phyloP scores from a whole-genome alignment of 108 stramenopile species.

The Mediolabrus comicus region DNA sequence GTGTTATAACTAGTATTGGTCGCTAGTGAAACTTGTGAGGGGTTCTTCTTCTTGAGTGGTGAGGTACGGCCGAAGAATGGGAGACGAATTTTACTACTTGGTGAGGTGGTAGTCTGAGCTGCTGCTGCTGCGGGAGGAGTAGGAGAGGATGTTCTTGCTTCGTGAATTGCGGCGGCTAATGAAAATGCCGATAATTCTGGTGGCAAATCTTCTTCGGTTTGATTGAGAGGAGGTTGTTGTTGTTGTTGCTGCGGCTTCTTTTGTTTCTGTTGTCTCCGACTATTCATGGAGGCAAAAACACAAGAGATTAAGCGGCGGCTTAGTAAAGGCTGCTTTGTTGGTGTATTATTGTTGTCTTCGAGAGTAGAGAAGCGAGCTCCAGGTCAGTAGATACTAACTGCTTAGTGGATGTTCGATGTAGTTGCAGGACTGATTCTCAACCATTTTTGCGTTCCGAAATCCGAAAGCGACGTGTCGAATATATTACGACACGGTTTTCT shows the following conservation, averaged over 20 bases:
- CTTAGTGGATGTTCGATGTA: no score
- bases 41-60: constrained; percentile 13
- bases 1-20: constrained; percentile 35
- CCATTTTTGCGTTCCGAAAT: no score
- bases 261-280: constrained; percentile 5
- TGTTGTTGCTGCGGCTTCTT: constrained; percentile 1
- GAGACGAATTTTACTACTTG: constrained; percentile 9
- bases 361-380: neutral
- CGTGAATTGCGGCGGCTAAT: constrained; percentile 28
- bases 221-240: neutral
- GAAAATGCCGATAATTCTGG: constrained; percentile 31
- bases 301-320: neutral
- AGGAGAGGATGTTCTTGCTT: constrained; percentile 9
- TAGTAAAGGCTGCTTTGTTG: neutral
- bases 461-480: no score
- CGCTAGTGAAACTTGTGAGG: constrained; percentile 24
- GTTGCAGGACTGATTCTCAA: no score
- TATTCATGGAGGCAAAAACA: neutral
- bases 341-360: no score
- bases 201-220: no score
- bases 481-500: no score
- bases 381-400: neutral
- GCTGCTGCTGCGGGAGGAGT: neutral
- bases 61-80: neutral
- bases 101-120: neutral